Conservation (phyloP, 768 basidiomycete species). For the Austroboletus eburneus region DNA sequence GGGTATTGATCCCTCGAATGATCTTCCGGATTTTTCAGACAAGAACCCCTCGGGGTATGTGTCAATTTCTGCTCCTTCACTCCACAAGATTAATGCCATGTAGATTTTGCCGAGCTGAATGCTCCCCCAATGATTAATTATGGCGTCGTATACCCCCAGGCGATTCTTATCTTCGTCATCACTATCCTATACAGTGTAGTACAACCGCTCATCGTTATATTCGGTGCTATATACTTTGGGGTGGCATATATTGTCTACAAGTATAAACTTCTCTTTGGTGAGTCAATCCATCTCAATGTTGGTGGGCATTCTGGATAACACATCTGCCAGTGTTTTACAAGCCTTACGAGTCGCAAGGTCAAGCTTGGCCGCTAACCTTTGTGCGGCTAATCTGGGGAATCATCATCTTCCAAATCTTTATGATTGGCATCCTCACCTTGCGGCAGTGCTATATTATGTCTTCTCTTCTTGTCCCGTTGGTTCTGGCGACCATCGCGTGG, state of each 20-base stretch:
- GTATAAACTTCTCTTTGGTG: conserved; percentile 93
- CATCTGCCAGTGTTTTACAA: conserved; percentile 99
- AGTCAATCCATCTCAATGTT: conserved; percentile 22
- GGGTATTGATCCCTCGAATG: conserved; percentile 77
- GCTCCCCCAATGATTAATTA: conserved; percentile 99
- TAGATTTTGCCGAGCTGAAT: conserved; percentile 95
- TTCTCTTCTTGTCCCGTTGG: conserved; percentile 67
- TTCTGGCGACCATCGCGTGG: conserved; percentile 73
- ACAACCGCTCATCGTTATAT: conserved; percentile 91
- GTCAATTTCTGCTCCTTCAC: not conserved
- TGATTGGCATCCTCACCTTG: conserved; percentile 91
- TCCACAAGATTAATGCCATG: not conserved
- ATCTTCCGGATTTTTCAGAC: conserved; percentile 75
- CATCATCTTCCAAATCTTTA: conserved; percentile 90
- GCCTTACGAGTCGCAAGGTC: conserved; percentile 94
- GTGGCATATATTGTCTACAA: conserved; percentile 95
- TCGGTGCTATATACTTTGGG: conserved; percentile 97
- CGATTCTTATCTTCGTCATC: conserved; percentile 93
- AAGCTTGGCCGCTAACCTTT: conserved; percentile 97
- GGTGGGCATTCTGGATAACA: no score
- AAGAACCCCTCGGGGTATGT: conserved; percentile 83
- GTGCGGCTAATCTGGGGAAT: conserved; percentile 89
- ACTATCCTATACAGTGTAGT: conserved; percentile 94
- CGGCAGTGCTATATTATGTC: conserved; percentile 54
- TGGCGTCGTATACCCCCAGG: conserved; percentile 94